Percentiles rank a stretch among this genome's conserved stretches.
phyloP scores from a whole-genome alignment of 1,139 yeast species.

The Zygosaccharomyces sapae region DNA sequence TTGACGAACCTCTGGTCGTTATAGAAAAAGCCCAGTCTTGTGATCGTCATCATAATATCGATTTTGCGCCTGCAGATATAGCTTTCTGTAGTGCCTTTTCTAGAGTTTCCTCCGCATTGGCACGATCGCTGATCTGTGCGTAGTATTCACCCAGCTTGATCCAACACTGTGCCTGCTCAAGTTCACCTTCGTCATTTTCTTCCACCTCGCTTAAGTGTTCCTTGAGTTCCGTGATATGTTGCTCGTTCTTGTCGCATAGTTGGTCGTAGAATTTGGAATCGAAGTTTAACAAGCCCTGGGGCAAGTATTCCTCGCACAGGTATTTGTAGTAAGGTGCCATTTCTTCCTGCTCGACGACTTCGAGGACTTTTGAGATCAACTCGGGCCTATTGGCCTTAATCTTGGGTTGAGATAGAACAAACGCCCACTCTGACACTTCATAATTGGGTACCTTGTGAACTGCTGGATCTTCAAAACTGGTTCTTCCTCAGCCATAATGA shows the following conservation, averaged over 20 bases:
- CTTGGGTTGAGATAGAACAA: conserved; percentile 49
- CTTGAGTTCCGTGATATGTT: conserved; percentile 53
- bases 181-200: conserved; percentile 84
- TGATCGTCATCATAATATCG: conserved; percentile 74
- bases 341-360: conserved; percentile 53
- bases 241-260: conserved; percentile 52
- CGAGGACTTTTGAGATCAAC: conserved; percentile 47
- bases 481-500: conserved; percentile 19
- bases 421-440: conserved; percentile 71
- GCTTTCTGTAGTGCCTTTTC: conserved; percentile 74
- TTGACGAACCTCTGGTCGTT: conserved; percentile 69
- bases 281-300: conserved; percentile 42
- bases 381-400: conserved; percentile 37
- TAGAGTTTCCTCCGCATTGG: conserved; percentile 67
- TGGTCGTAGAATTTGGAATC: conserved; percentile 55
- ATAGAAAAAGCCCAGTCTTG: conserved; percentile 84
- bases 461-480: conserved; percentile 29
- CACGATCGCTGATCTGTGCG: conserved; percentile 75
- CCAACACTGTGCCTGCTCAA: conserved; percentile 74
- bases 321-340: conserved; percentile 85
- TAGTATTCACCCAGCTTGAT: conserved; percentile 83
- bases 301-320: conserved; percentile 50
- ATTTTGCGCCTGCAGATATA: conserved; percentile 87
- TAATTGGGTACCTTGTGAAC: conserved; percentile 73
- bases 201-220: conserved; percentile 68